A percentile compares a stretch with the other conserved stretches of the same genome.
These are phyloP conservation scores for Xylaria sp. DNA, from an alignment of 2,329 filamentous ascomycete genomes.

Conservation along the genomic window DNA sequence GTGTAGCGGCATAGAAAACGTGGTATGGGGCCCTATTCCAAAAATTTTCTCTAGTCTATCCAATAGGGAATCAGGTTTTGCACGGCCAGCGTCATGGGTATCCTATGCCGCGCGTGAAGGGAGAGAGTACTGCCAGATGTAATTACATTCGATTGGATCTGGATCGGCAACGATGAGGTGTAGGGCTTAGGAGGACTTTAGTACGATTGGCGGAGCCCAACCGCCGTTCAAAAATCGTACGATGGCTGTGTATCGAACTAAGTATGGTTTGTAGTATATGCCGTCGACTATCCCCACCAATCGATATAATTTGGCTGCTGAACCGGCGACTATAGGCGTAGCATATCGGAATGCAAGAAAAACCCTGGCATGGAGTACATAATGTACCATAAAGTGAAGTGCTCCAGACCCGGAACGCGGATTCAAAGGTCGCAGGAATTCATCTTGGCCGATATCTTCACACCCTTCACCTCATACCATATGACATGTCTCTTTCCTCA, in stretches of 20 bases:
- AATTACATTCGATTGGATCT: neutral
- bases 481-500: constrained; percentile 7
- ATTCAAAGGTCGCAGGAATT: neutral
- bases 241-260: constrained; percentile 16
- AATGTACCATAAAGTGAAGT: neutral
- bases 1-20: neutral
- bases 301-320: neutral
- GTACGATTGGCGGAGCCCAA: constrained; percentile 1
- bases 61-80: neutral
- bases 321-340: neutral
- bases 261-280: constrained; percentile 12
- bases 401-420: neutral
- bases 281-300: neutral
- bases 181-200: neutral
- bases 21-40: too few species aligned
- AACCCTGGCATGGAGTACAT: neutral
- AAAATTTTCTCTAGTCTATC: neutral
- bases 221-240: neutral
- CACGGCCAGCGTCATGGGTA: neutral
- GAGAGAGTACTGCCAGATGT: neutral
- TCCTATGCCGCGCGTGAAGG: neutral
- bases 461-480: neutral
- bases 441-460: neutral
- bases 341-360: neutral
- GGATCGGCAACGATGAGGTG: constrained; percentile 1